Evolutionary conservation across 495 filamentous ascomycete species (phyloP).

Genomic region (Tricharina praecox): DNA sequence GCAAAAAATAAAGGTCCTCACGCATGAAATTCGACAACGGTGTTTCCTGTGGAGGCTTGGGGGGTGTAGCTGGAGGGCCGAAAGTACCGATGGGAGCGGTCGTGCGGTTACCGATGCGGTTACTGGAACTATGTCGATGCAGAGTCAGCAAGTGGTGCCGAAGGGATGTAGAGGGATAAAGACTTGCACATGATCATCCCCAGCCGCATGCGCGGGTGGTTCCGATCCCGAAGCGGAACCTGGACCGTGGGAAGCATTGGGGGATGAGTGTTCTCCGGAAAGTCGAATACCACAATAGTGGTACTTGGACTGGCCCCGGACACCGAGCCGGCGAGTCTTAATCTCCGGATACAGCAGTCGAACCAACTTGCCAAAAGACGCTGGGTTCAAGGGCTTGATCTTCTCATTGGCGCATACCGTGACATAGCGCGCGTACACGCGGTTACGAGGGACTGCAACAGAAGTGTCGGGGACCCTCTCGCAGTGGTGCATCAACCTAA

Average conservation of each 20-base stretch:
- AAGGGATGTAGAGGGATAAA: slow-evolving; percentile 28
- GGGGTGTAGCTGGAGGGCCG: slow-evolving; percentile 14
- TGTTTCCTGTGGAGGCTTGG: slow-evolving; percentile 19
- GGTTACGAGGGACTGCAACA: slow-evolving; percentile 61
- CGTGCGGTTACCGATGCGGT: slow-evolving; percentile 25
- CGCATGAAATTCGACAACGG: slow-evolving; percentile 26
- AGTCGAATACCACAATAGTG: slow-evolving; percentile 47
- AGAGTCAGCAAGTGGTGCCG: slow-evolving; percentile 24
- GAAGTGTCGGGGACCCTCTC: slow-evolving; percentile 45
- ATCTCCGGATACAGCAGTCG: slow-evolving; percentile 89
- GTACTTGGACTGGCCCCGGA: slow-evolving; percentile 94
- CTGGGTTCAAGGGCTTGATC: slow-evolving; percentile 84
- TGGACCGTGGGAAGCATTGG: slow-evolving; percentile 27
- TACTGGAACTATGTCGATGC: too few relatives aligned
- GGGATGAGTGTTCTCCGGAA: slow-evolving; percentile 27
- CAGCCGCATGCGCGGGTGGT: slow-evolving; percentile 28
- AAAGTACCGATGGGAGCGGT: slow-evolving; percentile 5
- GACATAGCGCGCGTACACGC: slow-evolving; percentile 88
- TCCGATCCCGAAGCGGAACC: slow-evolving; percentile 28
- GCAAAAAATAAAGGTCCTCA: slow-evolving; percentile 23
- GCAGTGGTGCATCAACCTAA: slow-evolving; percentile 70
- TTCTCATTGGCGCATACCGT: slow-evolving; percentile 76
- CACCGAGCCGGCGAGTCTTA: slow-evolving; percentile 76
- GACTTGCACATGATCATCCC: slow-evolving; percentile 30
- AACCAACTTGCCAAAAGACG: slow-evolving; percentile 93